A percentile compares a stretch with the other conserved stretches of the same genome.
Conservation (phyloP, 495 filamentous ascomycete species). For the Paragyromitra xinjiangensis region DNA sequence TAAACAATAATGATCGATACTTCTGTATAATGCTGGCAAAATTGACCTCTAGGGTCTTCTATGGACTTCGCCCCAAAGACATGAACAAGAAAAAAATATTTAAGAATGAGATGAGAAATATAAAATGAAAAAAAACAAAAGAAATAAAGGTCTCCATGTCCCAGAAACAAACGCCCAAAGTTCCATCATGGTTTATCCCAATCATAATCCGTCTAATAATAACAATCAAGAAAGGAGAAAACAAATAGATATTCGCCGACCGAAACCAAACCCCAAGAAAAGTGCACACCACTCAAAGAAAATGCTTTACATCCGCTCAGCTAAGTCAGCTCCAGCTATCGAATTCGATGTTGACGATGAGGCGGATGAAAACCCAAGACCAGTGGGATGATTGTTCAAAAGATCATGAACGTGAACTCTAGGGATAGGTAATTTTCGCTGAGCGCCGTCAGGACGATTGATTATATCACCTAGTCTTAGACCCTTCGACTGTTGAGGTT, state of each 20-base stretch:
- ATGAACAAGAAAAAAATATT: slow-evolving; percentile 44
- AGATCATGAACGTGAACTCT: slow-evolving; percentile 91
- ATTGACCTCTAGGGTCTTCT: slow-evolving; percentile 55
- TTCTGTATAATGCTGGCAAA: slow-evolving; percentile 51
- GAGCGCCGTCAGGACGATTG: slow-evolving; percentile 81
- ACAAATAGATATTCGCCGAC: slow-evolving; percentile 52
- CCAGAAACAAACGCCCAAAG: slow-evolving; percentile 56
- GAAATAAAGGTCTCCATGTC: slow-evolving; percentile 42
- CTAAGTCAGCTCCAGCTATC: slow-evolving; percentile 56
- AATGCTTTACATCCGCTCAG: slow-evolving; percentile 54
- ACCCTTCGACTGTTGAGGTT: slow-evolving; percentile 66
- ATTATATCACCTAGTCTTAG: slow-evolving; percentile 93
- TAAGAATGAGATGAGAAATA: slow-evolving; percentile 49
- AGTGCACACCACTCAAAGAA: slow-evolving; percentile 39
- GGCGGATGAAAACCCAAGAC: slow-evolving; percentile 48
- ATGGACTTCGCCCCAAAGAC: slow-evolving; percentile 46
- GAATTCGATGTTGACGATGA: slow-evolving; percentile 57
- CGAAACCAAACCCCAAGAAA: slow-evolving; percentile 45
- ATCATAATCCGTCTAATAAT: slow-evolving; percentile 55
- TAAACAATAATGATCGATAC: slow-evolving; percentile 50
- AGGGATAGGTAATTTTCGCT: slow-evolving; percentile 93
- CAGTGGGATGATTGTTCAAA: slow-evolving; percentile 61
- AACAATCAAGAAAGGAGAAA: slow-evolving; percentile 46
- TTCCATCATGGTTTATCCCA: slow-evolving; percentile 56
- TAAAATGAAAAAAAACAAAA: slow-evolving; percentile 35